Evolutionary conservation across 2,329 filamentous ascomycete genomes (phyloP), one percentile per base, ranked within the genome.

Genomic region (Calonectria leucothoes): DNA sequence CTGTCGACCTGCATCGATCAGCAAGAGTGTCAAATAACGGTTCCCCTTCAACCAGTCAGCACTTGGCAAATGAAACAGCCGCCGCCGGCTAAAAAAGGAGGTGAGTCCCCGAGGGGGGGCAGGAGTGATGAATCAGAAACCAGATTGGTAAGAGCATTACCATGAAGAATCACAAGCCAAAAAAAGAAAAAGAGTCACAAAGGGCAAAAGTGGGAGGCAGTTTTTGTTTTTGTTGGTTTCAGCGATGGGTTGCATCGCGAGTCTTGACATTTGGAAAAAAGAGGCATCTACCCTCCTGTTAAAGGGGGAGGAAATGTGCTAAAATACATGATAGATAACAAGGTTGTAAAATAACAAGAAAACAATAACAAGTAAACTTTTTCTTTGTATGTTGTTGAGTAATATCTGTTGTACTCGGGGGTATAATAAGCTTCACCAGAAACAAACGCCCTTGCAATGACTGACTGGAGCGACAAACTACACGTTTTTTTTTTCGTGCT

Each of bases 361-460:
- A 71, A 64, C 27, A 63, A 55, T 45, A 45, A 63, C 31, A 59
- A 35, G 25, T 49, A 66, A 42, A 61, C 55, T 61, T 31, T 52
- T 70, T 66, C 71, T 70, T 73, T 65, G 65, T 69, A n/a, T n/a
- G 61, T 29, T 72, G 42, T 69, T 57, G 63, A 71, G 66, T 73
- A 70, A 70, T 79, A 23, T 69, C 39, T 64, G 55, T 61, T 61
- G 33, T 57, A 70, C 65, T 74, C 75, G 81, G 83, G 84, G 85
- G 85, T 86, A 85, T 87, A 86, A 82, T 80, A 78, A 80, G 80
- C 77, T 86, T 86, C 86, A 87, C 85, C 85, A 87, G 84, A 86
- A 85, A 83, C 83, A 87, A 85, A 85, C 83, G 80, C 83, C 82
- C 73, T 35, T 77, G 68, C 57, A 77, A 66, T 71, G 65, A 70